phyloP scores from a whole-genome alignment of 441 rosid genomes.

The Aquilaria agallochum region DNA sequence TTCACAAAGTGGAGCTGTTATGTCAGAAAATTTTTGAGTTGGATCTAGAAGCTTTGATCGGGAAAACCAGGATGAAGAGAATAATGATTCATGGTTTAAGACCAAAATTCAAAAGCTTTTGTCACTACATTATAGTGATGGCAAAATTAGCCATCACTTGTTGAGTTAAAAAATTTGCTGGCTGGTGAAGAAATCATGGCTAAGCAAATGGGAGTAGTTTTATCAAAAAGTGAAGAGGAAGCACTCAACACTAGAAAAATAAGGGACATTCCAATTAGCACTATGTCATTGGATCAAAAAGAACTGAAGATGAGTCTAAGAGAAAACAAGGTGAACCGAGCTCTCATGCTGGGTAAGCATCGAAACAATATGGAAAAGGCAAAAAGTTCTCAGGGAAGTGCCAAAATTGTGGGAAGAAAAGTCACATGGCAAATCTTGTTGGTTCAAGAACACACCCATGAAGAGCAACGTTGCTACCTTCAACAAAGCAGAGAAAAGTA shows the following conservation, averaged over 20 bases:
- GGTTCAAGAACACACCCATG: no score
- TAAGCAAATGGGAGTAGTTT: slow-evolving; percentile 6
- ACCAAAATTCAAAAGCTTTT: not conserved
- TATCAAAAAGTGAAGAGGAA: not conserved
- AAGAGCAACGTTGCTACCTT: no score
- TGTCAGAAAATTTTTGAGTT: slow-evolving; percentile 4
- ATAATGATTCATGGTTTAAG: slow-evolving; percentile 8
- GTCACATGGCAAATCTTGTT: no score
- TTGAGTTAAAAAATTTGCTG: slow-evolving; percentile 9
- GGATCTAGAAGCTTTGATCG: not conserved
- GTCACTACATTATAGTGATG: slow-evolving; percentile 1
- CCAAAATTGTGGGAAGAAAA: no score
- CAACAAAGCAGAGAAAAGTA: no score
- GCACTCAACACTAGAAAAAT: not conserved
- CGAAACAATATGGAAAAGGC: no score
- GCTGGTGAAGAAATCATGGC: not conserved
- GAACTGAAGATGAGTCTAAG: no score
- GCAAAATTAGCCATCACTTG: slow-evolving; percentile 1
- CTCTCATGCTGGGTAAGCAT: no score
- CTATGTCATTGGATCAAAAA: no score
- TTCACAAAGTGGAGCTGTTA: not conserved
- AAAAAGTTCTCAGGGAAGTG: no score
- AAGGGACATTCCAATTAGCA: no score
- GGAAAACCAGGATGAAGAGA: not conserved
- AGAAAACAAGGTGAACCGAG: no score